Evolutionary conservation across 176 grass and related monocot genomes (phyloP).

Genomic region (Paspalum vaginatum): DNA sequence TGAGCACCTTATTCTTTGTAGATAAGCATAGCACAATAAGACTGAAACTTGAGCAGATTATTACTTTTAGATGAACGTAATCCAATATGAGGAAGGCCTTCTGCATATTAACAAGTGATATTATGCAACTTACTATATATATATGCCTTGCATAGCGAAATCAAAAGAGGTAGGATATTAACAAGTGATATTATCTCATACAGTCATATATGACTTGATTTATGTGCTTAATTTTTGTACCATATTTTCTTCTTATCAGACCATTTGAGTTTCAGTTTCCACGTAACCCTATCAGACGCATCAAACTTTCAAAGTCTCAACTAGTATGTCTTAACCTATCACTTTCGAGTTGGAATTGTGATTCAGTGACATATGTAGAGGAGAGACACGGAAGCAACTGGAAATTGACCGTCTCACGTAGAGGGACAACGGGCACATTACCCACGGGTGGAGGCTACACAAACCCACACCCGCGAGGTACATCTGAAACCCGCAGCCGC

Average conservation of each 20-base stretch:
- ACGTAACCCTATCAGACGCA: not conserved
- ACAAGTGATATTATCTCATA: not conserved
- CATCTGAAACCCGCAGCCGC: no score
- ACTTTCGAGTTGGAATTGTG: not conserved
- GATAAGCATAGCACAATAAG: not conserved
- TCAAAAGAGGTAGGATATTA: not conserved
- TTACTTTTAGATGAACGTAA: not conserved
- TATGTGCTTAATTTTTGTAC: not conserved
- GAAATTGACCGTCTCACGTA: not conserved
- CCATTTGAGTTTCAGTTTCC: not conserved
- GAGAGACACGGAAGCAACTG: conserved; percentile 3
- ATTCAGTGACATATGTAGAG: conserved; percentile 11
- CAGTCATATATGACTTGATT: not conserved
- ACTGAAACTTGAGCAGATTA: not conserved
- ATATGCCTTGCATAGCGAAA: not conserved
- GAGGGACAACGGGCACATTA: no score
- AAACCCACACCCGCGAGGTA: no score
- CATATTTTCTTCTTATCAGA: conserved; percentile 9
- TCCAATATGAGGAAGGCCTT: not conserved
- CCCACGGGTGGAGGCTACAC: no score
- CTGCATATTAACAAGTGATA: no score
- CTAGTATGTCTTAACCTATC: not conserved
- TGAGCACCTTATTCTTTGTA: conserved; percentile 12
- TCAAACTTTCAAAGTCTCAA: not conserved
- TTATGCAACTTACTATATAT: not conserved